Percentiles rank a stretch among this genome's conserved stretches.
Evolutionary conservation across 257 asterid species (phyloP).

Genomic region (Ballota nigra): DNA sequence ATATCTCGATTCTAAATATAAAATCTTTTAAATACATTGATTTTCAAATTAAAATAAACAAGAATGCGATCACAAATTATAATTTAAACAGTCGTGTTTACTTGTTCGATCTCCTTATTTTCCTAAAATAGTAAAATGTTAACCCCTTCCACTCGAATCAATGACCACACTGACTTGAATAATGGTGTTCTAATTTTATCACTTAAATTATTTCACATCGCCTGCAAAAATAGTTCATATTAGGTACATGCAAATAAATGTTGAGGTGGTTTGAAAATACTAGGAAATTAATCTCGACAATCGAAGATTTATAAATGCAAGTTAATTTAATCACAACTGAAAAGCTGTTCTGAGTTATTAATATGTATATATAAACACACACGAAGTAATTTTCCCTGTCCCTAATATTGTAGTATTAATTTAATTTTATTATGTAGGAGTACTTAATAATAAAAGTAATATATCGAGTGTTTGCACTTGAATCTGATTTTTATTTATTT

Average conservation of each 20-base stretch:
- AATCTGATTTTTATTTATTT: neutral
- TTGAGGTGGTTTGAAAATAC: neutral
- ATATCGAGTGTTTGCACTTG: neutral
- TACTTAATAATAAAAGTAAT: too few species aligned
- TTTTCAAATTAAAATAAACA: neutral
- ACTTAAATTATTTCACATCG: too few species aligned
- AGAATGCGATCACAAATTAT: neutral
- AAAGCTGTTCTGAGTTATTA: too few species aligned
- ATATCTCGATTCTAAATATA: neutral
- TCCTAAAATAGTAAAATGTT: too few species aligned
- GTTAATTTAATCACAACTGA: too few species aligned
- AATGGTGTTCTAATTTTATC: too few species aligned
- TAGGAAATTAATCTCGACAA: neutral
- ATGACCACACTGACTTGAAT: too few species aligned
- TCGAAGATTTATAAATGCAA: neutral
- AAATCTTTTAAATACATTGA: neutral
- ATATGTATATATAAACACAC: too few species aligned
- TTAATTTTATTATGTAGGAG: too few species aligned
- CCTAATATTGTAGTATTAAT: too few species aligned
- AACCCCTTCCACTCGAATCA: too few species aligned
- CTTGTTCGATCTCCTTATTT: neutral
- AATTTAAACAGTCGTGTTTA: neutral
- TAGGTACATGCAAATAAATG: neutral
- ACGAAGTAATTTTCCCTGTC: too few species aligned
- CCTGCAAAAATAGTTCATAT: neutral